phyloP scores from a whole-genome alignment of 2,329 filamentous ascomycete genomes.

The Colletotrichum sp. region DNA sequence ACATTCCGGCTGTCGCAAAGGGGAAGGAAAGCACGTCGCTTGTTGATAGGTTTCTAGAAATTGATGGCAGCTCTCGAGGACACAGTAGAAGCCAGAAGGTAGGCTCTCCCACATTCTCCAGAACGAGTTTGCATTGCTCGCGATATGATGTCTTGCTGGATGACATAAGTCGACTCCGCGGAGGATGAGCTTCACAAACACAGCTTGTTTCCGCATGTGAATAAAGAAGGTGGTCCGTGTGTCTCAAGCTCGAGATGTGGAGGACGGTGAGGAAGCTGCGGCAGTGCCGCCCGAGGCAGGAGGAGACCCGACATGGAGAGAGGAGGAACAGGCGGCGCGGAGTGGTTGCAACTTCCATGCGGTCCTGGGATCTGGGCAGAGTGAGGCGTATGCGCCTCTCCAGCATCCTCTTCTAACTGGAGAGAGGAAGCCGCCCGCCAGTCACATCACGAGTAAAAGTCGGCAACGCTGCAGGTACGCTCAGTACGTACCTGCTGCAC shows the following conservation, averaged over 20 bases:
- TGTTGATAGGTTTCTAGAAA: background rate
- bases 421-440: background rate
- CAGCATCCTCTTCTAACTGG: background rate
- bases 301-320: background rate
- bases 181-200: background rate
- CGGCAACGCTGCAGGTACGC: slow-evolving; percentile 18
- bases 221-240: slow-evolving; percentile 5
- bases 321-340: background rate
- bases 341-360: background rate
- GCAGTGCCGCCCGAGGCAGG: slow-evolving; percentile 3
- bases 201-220: background rate
- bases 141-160: background rate
- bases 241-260: slow-evolving; percentile 3
- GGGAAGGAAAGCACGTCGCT: background rate
- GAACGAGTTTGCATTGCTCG: background rate
- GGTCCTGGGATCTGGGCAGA: background rate
- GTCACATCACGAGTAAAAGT: slow-evolving; percentile 10
- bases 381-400: slow-evolving; percentile 13
- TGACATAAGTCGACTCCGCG: background rate
- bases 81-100: background rate
- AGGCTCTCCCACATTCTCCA: background rate
- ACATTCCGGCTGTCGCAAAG: background rate
- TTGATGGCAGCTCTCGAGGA: background rate
- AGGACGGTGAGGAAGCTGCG: background rate
- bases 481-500: background rate